Evolutionary conservation across 768 basidiomycete species (phyloP).

Genomic region (Boletus coccyginus): DNA sequence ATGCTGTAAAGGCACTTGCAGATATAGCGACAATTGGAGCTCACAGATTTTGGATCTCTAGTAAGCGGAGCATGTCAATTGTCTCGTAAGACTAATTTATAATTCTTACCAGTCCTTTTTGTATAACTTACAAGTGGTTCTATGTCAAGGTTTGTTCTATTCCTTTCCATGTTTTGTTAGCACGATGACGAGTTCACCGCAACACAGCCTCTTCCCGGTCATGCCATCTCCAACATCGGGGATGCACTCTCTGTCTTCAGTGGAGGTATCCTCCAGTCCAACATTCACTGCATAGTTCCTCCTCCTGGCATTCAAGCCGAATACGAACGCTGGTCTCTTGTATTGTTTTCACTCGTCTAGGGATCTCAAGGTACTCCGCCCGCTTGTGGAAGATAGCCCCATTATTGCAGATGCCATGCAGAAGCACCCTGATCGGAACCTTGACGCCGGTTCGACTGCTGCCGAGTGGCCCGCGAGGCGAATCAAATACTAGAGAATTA

Average conservation of each 20-base stretch:
- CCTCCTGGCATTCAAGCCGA: conserved; percentile 56
- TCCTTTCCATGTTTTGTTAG: not conserved
- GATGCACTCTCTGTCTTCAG: conserved; percentile 62
- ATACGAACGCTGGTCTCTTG: conserved; percentile 61
- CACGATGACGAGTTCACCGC: not conserved
- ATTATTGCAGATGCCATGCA: conserved; percentile 45
- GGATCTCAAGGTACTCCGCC: conserved; percentile 49
- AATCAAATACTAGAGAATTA: conserved; percentile 39
- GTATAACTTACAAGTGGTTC: conserved; percentile 72
- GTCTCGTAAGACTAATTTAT: not conserved
- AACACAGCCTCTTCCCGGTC: conserved; percentile 47
- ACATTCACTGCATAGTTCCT: conserved; percentile 61
- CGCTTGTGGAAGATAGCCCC: conserved; percentile 50
- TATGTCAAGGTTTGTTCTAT: conserved; percentile 51
- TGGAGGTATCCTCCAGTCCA: conserved; percentile 61
- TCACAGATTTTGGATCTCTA: conserved; percentile 74
- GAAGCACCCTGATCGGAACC: conserved; percentile 37
- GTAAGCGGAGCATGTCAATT: conserved; percentile 32
- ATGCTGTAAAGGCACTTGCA: conserved; percentile 21
- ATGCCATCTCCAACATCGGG: conserved; percentile 61
- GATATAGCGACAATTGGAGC: conserved; percentile 50
- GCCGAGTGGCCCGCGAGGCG: conserved; percentile 42
- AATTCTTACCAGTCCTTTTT: conserved; percentile 52
- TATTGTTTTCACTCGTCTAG: conserved; percentile 63
- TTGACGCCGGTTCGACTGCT: conserved; percentile 36